phyloP scores from a whole-genome alignment of 2,329 filamentous ascomycete genomes.

The Cercospora janseana region DNA sequence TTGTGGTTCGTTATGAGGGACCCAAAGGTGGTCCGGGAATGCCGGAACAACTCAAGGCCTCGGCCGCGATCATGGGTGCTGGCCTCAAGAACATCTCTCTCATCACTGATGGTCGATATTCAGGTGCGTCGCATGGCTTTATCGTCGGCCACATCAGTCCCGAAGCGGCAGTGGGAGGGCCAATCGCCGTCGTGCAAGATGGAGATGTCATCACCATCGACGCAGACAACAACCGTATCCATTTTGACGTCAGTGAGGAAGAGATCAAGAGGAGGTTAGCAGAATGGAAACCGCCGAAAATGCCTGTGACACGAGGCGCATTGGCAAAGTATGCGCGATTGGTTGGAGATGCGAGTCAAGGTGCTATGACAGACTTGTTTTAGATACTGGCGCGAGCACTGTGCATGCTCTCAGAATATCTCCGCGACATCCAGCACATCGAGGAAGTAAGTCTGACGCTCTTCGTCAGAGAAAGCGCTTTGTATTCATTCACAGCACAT shows the following conservation, averaged over 20 bases:
- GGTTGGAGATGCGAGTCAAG: conserved; percentile 88
- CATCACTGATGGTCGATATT: conserved; percentile 89
- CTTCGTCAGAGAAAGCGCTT: not conserved
- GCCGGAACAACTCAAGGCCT: conserved; percentile 89
- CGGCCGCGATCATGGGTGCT: conserved; percentile 88
- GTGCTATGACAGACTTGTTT: conserved; percentile 81
- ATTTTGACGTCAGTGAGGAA: conserved; percentile 69
- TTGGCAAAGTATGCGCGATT: conserved; percentile 86
- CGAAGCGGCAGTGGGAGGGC: conserved; percentile 84
- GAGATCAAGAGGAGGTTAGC: conserved; percentile 65
- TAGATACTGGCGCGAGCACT: not conserved
- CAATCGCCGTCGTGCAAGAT: conserved; percentile 76
- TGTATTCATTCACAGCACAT: not conserved
- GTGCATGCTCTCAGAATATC: not conserved
- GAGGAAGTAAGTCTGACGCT: too few relatives aligned
- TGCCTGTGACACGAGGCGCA: conserved; percentile 74
- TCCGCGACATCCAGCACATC: too few relatives aligned
- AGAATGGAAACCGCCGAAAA: conserved; percentile 68
- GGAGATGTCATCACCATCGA: conserved; percentile 86
- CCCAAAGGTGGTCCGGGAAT: conserved; percentile 92
- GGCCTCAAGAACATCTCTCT: conserved; percentile 83
- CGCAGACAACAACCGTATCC: conserved; percentile 69
- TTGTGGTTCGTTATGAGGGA: conserved; percentile 90
- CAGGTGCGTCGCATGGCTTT: conserved; percentile 84
- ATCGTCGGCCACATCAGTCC: conserved; percentile 92